phyloP scores from a whole-genome alignment of 2,329 filamentous ascomycete genomes.

The Zymoseptoria passerinii region DNA sequence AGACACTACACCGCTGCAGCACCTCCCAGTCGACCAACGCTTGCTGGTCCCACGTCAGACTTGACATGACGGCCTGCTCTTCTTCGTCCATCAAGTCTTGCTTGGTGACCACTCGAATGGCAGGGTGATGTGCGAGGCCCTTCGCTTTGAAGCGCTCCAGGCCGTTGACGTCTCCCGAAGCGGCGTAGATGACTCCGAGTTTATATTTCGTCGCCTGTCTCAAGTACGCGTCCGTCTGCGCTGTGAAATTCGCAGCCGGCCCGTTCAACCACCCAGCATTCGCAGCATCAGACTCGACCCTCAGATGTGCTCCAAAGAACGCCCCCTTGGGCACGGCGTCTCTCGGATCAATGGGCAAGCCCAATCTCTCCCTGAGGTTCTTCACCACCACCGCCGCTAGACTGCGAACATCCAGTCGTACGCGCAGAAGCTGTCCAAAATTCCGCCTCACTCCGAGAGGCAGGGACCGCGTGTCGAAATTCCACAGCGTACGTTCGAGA shows the following conservation, averaged over 20 bases:
- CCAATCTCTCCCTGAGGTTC: slow-evolving; percentile 23
- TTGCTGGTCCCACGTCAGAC: slow-evolving; percentile 43
- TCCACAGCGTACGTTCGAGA: slow-evolving; percentile 23
- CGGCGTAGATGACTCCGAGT: slow-evolving; percentile 35
- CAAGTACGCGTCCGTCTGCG: slow-evolving; percentile 34
- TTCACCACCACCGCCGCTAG: slow-evolving; percentile 31
- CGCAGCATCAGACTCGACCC: slow-evolving; percentile 31
- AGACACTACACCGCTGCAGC: slow-evolving; percentile 36
- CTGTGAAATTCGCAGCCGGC: slow-evolving; percentile 27
- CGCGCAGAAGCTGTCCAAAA: slow-evolving; percentile 24
- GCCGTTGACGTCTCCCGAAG: slow-evolving; percentile 35
- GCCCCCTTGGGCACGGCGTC: slow-evolving; percentile 21
- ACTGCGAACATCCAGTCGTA: slow-evolving; percentile 17
- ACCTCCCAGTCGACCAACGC: slow-evolving; percentile 46
- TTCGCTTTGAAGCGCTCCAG: slow-evolving; percentile 31
- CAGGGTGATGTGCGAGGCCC: slow-evolving; percentile 28
- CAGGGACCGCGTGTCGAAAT: slow-evolving; percentile 25
- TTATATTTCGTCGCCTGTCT: slow-evolving; percentile 25
- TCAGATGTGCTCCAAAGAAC: slow-evolving; percentile 35
- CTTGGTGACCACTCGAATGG: slow-evolving; percentile 37
- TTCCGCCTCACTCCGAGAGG: slow-evolving; percentile 20
- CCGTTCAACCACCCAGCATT: slow-evolving; percentile 25
- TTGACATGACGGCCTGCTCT: slow-evolving; percentile 30
- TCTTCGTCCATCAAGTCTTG: slow-evolving; percentile 34
- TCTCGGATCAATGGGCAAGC: slow-evolving; percentile 23